Evolutionary conservation across 768 basidiomycete species (phyloP), one percentile per base, ranked within the genome.

Genomic region (Pleurotus giganteus): DNA sequence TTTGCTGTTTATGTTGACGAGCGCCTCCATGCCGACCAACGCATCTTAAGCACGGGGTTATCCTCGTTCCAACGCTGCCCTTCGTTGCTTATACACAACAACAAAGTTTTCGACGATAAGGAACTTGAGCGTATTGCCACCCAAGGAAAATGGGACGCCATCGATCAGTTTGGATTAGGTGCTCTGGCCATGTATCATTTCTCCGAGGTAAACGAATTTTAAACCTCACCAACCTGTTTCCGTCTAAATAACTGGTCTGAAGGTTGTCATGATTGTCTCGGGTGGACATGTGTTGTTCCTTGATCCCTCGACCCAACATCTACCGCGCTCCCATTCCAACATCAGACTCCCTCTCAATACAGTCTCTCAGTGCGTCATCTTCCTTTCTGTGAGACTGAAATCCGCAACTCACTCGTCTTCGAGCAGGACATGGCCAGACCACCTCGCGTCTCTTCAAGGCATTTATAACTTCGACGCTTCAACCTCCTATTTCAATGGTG

Each of bases 131-230:
- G 62, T 9, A 76, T 76, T 2, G 77, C 78, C 1, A 61, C 71
- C 1, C 57, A 60, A 13, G 66, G 58, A 1, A 61, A 61, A 19
- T 56, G 47, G 0, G 72, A 72, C 52, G 74, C 72, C 1, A 81
- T 82, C 34, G 81, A 81, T 0, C 73, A 74, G 51, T 82, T 80
- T 63, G 82, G 82, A 4, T 65, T 76, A 6, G 82, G 82, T 5
- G 76, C 75, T 12, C 65, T 82, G 3, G 75, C 79, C 0, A 77
- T 81, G 71, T 83, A 76, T 55, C 78, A 81, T 57, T 73, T 81
- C 49, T 73, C 76, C 0, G 80, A 82, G 65, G 80, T 80, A 47
- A 47, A 69, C 46, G n/a, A n/a, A n/a, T n/a, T n/a, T n/a, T n/a
- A n/a, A n/a, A 8, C 32, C 8, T 15, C 32, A 9, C 3, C n/a